Conservation (phyloP, 192 early-diverging fungal genomes). For the Coemansia interrupta region DNA sequence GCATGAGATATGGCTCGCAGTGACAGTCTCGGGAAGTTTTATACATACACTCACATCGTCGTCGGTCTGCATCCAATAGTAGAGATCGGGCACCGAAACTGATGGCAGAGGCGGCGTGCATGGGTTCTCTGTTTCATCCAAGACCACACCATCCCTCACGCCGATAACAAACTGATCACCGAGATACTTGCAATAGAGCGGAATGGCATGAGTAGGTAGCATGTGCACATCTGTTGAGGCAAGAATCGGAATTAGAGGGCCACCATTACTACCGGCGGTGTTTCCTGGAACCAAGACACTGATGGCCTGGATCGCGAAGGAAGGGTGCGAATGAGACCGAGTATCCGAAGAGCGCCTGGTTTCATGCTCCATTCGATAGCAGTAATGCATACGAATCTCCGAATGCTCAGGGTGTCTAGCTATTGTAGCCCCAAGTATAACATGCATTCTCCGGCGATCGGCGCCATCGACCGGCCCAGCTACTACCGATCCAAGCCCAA, state of each 20-base stretch:
- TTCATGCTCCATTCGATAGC: slow-evolving; percentile 15
- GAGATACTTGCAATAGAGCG: slow-evolving; percentile 35
- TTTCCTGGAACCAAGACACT: slow-evolving; percentile 14
- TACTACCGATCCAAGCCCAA: slow-evolving; percentile 27
- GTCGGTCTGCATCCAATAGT: slow-evolving; percentile 68
- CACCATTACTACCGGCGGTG: no score
- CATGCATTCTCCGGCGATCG: slow-evolving; percentile 21
- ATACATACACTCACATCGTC: slow-evolving; percentile 65
- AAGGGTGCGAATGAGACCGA: not conserved
- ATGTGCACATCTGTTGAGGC: slow-evolving; percentile 14
- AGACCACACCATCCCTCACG: slow-evolving; percentile 26
- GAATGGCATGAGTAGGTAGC: slow-evolving; percentile 42
- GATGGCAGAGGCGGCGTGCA: slow-evolving; percentile 3
- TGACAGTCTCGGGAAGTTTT: slow-evolving; percentile 53
- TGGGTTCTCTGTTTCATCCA: slow-evolving; percentile 42
- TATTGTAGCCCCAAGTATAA: slow-evolving; percentile 24
- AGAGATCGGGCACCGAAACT: slow-evolving; percentile 26
- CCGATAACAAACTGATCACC: slow-evolving; percentile 29
- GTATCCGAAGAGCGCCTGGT: not conserved
- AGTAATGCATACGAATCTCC: slow-evolving; percentile 25
- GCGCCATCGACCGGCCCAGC: slow-evolving; percentile 18
- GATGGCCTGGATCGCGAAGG: slow-evolving; percentile 33
- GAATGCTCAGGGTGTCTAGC: not conserved
- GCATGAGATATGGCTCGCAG: slow-evolving; percentile 58
- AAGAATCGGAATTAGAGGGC: not conserved